Percentiles rank a stretch among this genome's conserved stretches.
phyloP scores from a whole-genome alignment of 208 protist species.

The Leishmania mexicana region DNA sequence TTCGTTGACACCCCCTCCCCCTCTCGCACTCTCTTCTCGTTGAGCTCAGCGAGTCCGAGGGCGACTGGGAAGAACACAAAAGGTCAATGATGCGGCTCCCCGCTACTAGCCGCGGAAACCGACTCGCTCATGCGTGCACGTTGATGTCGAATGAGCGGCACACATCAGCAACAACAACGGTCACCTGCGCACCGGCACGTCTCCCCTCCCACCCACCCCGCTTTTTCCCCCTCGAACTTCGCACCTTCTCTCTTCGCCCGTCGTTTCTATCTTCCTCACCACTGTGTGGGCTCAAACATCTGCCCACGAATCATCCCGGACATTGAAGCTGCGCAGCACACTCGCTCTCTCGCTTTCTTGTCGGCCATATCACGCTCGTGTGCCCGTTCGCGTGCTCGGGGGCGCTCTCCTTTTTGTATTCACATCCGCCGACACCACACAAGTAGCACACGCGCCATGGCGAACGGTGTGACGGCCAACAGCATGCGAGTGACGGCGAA shows the following conservation, averaged over 20 bases:
- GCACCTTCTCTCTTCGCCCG: neutral
- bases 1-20: neutral
- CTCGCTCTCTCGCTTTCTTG: neutral
- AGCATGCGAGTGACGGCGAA: slow-evolving; percentile 57
- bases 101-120: neutral
- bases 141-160: neutral
- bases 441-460: slow-evolving; percentile 31
- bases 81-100: neutral
- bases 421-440: neutral
- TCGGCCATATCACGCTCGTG: neutral
- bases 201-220: too few relatives aligned
- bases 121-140: neutral
- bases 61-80: neutral
- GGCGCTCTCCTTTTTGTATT: neutral
- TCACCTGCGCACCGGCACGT: neutral
- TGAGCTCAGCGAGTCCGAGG: neutral
- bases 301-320: neutral
- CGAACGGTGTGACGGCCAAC: slow-evolving; percentile 71
- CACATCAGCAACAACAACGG: neutral
- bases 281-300: neutral
- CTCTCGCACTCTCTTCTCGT: neutral
- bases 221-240: neutral
- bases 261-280: neutral
- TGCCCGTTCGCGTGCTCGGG: neutral
- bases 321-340: neutral